Percentiles rank a stretch among this genome's conserved stretches.
Evolutionary conservation across 2,329 filamentous ascomycete genomes (phyloP).

Genomic region (Plectosphaerella cucumerina): DNA sequence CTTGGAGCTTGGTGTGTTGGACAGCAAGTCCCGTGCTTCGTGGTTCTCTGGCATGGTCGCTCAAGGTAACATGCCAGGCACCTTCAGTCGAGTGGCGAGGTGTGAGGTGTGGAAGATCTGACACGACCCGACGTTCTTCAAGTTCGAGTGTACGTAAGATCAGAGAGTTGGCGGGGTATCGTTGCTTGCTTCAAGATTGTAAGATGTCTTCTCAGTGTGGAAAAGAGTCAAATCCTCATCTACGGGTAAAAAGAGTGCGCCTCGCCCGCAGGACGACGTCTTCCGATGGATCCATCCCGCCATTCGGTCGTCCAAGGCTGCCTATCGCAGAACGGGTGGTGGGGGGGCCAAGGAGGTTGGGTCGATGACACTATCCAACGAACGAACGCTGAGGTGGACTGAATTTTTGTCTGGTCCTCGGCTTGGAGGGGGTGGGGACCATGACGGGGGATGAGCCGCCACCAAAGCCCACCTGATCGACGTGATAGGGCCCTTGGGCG

Average conservation of each 20-base stretch:
- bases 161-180: no score
- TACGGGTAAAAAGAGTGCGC: no score
- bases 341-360: neutral
- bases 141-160: no score
- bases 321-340: neutral
- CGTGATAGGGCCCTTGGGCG: neutral
- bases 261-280: no score
- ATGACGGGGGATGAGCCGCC: neutral
- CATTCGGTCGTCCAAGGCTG: neutral
- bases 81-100: neutral
- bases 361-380: neutral
- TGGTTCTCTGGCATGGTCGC: conserved; percentile 13
- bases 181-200: no score
- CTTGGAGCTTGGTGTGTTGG: conserved; percentile 16
- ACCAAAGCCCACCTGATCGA: neutral
- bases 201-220: no score
- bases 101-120: neutral
- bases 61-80: neutral
- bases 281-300: neutral
- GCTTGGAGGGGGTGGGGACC: neutral
- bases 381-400: no score
- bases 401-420: neutral
- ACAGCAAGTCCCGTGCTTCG: conserved; percentile 12
- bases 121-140: no score
- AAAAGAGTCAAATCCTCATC: no score